Evolutionary conservation across 1,284 basidiomycete species (phyloP), one percentile per base, ranked within the genome.

Genomic region (Ganoderma multipileum): DNA sequence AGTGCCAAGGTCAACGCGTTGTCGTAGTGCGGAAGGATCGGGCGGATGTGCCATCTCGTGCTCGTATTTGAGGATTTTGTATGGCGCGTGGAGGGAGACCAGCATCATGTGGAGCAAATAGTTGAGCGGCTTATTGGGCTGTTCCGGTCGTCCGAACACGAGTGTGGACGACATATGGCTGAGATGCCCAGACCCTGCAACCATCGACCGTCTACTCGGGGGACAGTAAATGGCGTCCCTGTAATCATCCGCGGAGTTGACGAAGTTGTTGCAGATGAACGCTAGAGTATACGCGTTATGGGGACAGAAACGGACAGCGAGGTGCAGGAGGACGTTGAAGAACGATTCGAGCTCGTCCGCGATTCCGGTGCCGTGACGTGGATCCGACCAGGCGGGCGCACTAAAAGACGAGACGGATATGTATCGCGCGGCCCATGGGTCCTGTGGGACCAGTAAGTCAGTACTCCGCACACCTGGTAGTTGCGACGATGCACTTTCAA

Each of bases 291-390:
- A n/a, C n/a, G n/a, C n/a, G 54, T 55, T 55, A 12, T 64, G 62
- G 9, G 61, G 61, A 8, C 42, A 28, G 42, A n/a, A 41, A 6
- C 50, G n/a, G 54, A 55, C 26, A 20, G n/a, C 23, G 26, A 41
- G 26, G 50, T 64, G 30, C 6, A 64, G 52, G 20, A 64, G 9
- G n/a, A 64, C 62, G 36, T 57, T 26, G 33, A 41, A 23, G 23
- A 55, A 42, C 6, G 62, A 64, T 50, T 64, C 54, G 50, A 64
- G 38, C 39, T 64, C 62, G n/a, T 64, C 62, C 7, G 62, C 50
- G 8, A 33, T 47, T 16, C 6, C 38, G n/a, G 33, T 5, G 26
- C 26, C n/a, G 36, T 55, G 62, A 5, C n/a, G 3, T 4, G 26
- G 8, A 30, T 54, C 54, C 16, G 41, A 42, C 38, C 7, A 39